Evolutionary conservation across 495 filamentous ascomycete genomes (phyloP).

Genomic region (Aspergillus olivimuriae): DNA sequence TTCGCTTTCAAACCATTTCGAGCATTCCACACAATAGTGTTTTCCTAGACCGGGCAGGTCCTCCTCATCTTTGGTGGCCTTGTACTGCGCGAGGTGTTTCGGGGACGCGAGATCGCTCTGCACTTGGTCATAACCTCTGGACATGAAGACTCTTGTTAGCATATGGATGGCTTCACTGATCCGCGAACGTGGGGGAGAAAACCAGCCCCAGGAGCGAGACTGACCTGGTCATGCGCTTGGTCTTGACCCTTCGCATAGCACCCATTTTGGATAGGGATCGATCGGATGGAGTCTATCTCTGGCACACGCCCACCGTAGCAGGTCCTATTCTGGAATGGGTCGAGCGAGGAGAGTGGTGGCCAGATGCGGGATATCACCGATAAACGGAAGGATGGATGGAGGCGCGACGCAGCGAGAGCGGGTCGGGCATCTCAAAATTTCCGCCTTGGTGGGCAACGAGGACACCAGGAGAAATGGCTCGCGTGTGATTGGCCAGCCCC

Average conservation of each 20-base stretch:
- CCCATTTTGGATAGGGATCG: conserved; percentile 52
- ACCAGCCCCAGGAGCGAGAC: conserved; percentile 1
- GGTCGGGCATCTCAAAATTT: conserved; percentile 25
- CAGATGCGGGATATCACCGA: conserved; percentile 33
- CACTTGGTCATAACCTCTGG: conserved; percentile 84
- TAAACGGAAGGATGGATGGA: conserved; percentile 32
- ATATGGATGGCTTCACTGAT: too few species aligned
- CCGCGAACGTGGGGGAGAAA: too few species aligned
- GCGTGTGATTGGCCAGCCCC: conserved; percentile 25
- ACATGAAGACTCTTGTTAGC: too few species aligned
- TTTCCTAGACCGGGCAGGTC: conserved; percentile 79
- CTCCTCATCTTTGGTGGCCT: conserved; percentile 70
- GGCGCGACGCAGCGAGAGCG: conserved; percentile 23
- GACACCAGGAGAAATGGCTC: conserved; percentile 22
- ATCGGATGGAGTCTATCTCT: too few species aligned
- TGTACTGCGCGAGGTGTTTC: conserved; percentile 71
- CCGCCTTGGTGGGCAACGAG: conserved; percentile 25
- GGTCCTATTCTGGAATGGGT: too few species aligned
- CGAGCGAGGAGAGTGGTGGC: conserved; percentile 12
- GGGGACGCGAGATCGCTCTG: conserved; percentile 68
- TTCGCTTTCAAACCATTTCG: conserved; percentile 92
- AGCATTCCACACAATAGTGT: conserved; percentile 87
- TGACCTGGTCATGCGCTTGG: conserved; percentile 55
- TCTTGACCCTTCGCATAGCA: conserved; percentile 49
- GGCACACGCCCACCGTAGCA: too few species aligned